Evolutionary conservation across 1,139 yeast species (phyloP).

Genomic region (Scheffersomyces insectosa): DNA sequence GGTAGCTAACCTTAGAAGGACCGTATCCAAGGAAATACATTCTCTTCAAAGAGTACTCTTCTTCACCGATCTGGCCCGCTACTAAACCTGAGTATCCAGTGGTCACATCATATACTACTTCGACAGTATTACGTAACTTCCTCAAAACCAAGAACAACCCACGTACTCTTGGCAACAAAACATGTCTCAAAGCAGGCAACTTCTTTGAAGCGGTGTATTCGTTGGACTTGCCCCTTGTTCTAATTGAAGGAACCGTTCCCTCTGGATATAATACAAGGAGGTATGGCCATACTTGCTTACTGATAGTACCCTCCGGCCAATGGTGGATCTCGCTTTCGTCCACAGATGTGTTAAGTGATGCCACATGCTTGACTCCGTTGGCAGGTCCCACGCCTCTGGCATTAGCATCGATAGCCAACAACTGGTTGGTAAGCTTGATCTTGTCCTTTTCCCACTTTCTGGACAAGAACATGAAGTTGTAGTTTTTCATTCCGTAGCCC

Average conservation of each 20-base stretch:
- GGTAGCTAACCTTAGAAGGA: conserved; percentile 65
- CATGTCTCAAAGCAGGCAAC: conserved; percentile 53
- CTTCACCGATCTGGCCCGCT: conserved; percentile 73
- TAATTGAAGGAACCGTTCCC: conserved; percentile 81
- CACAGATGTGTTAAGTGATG: conserved; percentile 20
- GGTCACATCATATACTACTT: conserved; percentile 78
- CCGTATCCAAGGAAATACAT: conserved; percentile 70
- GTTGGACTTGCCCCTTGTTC: conserved; percentile 60
- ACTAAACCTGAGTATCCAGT: conserved; percentile 75
- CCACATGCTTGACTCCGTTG: conserved; percentile 41
- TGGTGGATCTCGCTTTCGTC: conserved; percentile 15
- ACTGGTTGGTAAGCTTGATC: conserved; percentile 53
- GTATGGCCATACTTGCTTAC: conserved; percentile 44
- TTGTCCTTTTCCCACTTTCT: conserved; percentile 86
- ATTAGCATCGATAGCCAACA: conserved; percentile 56
- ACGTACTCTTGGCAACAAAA: conserved; percentile 76
- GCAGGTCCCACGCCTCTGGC: conserved; percentile 55
- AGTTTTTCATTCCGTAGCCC: conserved; percentile 87
- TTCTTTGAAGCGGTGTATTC: conserved; percentile 55
- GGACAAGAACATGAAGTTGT: conserved; percentile 73
- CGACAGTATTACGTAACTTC: conserved; percentile 58
- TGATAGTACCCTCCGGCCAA: conserved; percentile 42
- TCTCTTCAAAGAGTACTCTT: conserved; percentile 62
- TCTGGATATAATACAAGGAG: conserved; percentile 81
- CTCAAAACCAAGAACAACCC: conserved; percentile 73